These are phyloP conservation scores for Colletotrichum acutatum DNA, from an alignment of 2,329 filamentous ascomycete species.

Conservation along the genomic window DNA sequence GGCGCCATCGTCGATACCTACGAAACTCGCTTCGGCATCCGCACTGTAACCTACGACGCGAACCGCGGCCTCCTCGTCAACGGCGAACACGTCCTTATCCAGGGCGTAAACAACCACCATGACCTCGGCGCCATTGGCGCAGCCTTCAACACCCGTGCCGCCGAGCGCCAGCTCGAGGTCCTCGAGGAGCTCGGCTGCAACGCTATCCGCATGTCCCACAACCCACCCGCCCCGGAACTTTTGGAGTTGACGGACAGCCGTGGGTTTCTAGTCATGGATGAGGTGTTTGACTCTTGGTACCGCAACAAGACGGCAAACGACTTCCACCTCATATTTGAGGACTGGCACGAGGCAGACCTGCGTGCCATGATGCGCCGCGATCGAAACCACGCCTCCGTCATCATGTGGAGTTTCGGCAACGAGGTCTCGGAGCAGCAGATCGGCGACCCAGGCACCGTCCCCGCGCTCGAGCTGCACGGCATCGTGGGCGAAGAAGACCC, in stretches of 20 bases:
- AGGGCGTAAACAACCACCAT: slow-evolving; percentile 62
- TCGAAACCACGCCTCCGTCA: slow-evolving; percentile 64
- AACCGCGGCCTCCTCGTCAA: slow-evolving; percentile 59
- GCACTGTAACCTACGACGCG: slow-evolving; percentile 51
- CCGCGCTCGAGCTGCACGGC: slow-evolving; percentile 49
- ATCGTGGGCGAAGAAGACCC: slow-evolving; percentile 59
- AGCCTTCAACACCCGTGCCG: slow-evolving; percentile 61
- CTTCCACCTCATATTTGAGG: slow-evolving; percentile 61
- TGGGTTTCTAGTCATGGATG: slow-evolving; percentile 63
- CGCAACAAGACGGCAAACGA: slow-evolving; percentile 58
- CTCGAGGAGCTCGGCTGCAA: slow-evolving; percentile 62
- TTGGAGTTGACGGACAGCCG: slow-evolving; percentile 60
- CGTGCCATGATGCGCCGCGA: slow-evolving; percentile 63
- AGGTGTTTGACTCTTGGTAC: slow-evolving; percentile 66
- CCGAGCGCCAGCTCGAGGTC: slow-evolving; percentile 60
- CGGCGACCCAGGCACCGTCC: slow-evolving; percentile 43
- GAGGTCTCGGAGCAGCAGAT: slow-evolving; percentile 61
- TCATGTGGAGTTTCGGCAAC: slow-evolving; percentile 65
- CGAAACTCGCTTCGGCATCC: slow-evolving; percentile 62
- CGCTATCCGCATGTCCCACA: slow-evolving; percentile 62
- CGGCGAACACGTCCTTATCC: slow-evolving; percentile 53
- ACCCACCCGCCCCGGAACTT: slow-evolving; percentile 62
- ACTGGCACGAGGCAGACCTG: slow-evolving; percentile 65
- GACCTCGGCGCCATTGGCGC: slow-evolving; percentile 61
- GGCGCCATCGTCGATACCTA: slow-evolving; percentile 53